These are phyloP conservation scores for Aspergillus taichungensis DNA, from an alignment of 495 filamentous ascomycete genomes.

Conservation along the genomic window DNA sequence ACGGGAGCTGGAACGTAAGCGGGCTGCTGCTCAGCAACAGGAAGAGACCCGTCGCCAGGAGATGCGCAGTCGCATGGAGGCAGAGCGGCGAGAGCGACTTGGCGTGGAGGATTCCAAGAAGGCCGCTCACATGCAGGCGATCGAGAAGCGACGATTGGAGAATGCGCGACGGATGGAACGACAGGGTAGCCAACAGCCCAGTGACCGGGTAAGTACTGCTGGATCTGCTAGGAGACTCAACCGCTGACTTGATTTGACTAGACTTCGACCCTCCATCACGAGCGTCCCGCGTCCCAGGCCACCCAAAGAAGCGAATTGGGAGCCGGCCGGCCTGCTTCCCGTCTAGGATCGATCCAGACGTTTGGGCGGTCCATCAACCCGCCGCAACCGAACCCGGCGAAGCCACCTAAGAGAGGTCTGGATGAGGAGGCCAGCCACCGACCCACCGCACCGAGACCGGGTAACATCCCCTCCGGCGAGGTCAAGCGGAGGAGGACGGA, in stretches of 20 bases:
- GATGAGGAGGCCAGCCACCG: slow-evolving; percentile 43
- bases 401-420: slow-evolving; percentile 53
- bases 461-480: slow-evolving; percentile 38
- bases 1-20: slow-evolving; percentile 67
- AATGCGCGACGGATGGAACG: slow-evolving; percentile 55
- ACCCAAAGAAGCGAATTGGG: slow-evolving; percentile 42
- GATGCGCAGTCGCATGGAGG: slow-evolving; percentile 38
- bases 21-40: slow-evolving; percentile 44
- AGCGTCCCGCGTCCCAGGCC: slow-evolving; percentile 22
- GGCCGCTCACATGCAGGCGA: slow-evolving; percentile 59
- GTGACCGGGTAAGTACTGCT: slow-evolving; percentile 31
- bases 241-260: slow-evolving; percentile 8
- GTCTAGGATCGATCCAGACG: slow-evolving; percentile 45
- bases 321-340: slow-evolving; percentile 41
- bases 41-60: slow-evolving; percentile 42
- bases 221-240: slow-evolving; percentile 10
- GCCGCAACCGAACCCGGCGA: slow-evolving; percentile 54
- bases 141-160: slow-evolving; percentile 53
- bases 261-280: slow-evolving; percentile 22
- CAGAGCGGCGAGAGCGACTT: slow-evolving; percentile 37
- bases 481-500: slow-evolving; percentile 51
- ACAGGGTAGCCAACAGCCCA: slow-evolving; percentile 38
- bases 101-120: slow-evolving; percentile 53
- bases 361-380: slow-evolving; percentile 37
- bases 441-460: slow-evolving; percentile 32